phyloP scores from a whole-genome alignment of 257 asterid genomes.

The Ilex asprella region DNA sequence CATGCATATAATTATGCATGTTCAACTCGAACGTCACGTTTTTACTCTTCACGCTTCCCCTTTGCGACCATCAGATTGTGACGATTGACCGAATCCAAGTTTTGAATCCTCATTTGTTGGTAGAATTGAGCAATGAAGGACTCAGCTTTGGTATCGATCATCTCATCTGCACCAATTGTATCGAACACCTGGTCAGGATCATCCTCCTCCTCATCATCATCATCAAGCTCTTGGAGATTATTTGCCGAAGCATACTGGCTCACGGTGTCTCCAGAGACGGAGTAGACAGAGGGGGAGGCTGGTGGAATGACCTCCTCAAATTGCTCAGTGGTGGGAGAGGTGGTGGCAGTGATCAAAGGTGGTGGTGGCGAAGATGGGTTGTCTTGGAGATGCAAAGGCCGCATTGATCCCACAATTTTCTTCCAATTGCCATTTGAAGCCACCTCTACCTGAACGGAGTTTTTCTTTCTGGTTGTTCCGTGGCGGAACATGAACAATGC shows the following conservation, averaged over 20 bases:
- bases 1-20: not conserved
- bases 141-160: slow-evolving; percentile 62
- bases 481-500: slow-evolving; percentile 41
- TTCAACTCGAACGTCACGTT: too few relatives aligned
- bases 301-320: slow-evolving; percentile 6
- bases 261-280: slow-evolving; percentile 23
- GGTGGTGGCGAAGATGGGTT: slow-evolving; percentile 25
- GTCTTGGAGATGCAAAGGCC: slow-evolving; percentile 63
- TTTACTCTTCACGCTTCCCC: too few relatives aligned
- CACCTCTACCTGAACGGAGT: not conserved
- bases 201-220: not conserved
- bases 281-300: slow-evolving; percentile 16
- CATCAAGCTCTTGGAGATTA: slow-evolving; percentile 9
- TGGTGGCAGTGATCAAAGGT: not conserved
- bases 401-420: slow-evolving; percentile 60
- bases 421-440: slow-evolving; percentile 40
- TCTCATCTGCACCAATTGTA: slow-evolving; percentile 48
- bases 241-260: slow-evolving; percentile 40
- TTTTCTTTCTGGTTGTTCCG: slow-evolving; percentile 15
- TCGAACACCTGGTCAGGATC: slow-evolving; percentile 64
- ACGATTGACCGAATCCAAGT: not conserved
- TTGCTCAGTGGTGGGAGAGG: slow-evolving; percentile 3
- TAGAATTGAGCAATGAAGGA: slow-evolving; percentile 61
- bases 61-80: too few relatives aligned
- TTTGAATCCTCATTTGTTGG: slow-evolving; percentile 38